These are phyloP conservation scores for Isoetes taiwanensis DNA, from an alignment of 75 land plant species.

Conservation along the genomic window DNA sequence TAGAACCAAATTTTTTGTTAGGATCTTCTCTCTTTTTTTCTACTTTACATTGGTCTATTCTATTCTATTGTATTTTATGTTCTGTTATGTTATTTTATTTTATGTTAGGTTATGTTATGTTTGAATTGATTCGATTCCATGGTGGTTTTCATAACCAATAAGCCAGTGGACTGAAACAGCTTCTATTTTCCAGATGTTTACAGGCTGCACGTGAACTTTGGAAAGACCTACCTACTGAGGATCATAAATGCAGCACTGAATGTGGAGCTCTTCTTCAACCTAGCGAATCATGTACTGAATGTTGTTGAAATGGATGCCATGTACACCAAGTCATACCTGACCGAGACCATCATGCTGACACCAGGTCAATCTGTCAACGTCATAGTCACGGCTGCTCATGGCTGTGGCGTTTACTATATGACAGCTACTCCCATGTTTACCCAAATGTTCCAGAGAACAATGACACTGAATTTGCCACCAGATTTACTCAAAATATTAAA, in stretches of 20 bases:
- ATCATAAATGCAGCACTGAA: constrained; percentile 33
- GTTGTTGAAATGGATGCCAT: constrained; percentile 47
- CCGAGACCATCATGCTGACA: constrained; percentile 29
- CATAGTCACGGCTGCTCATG: constrained; percentile 28
- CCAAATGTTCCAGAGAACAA: constrained; percentile 22
- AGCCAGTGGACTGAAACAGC: no score
- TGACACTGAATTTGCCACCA: constrained; percentile 21
- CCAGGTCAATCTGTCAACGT: constrained; percentile 59
- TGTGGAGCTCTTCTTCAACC: constrained; percentile 26
- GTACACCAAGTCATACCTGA: constrained; percentile 41
- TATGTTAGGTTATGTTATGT: no score
- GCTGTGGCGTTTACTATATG: constrained; percentile 29
- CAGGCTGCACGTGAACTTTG: constrained; percentile 16
- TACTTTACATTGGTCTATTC: no score
- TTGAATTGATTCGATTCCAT: no score
- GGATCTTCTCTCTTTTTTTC: no score
- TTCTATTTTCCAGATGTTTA: constrained; percentile 31
- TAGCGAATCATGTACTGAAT: constrained; percentile 33
- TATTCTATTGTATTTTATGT: no score
- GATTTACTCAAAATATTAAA: constrained; percentile 14
- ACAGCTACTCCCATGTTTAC: constrained; percentile 13
- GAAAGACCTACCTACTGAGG: constrained; percentile 29
- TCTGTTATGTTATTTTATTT: no score
- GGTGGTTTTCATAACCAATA: no score
- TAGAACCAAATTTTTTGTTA: no score